Base-by-base conservation (phyloP, 495 filamentous ascomycete genomes). In the Ascobolus immersus region DNA sequence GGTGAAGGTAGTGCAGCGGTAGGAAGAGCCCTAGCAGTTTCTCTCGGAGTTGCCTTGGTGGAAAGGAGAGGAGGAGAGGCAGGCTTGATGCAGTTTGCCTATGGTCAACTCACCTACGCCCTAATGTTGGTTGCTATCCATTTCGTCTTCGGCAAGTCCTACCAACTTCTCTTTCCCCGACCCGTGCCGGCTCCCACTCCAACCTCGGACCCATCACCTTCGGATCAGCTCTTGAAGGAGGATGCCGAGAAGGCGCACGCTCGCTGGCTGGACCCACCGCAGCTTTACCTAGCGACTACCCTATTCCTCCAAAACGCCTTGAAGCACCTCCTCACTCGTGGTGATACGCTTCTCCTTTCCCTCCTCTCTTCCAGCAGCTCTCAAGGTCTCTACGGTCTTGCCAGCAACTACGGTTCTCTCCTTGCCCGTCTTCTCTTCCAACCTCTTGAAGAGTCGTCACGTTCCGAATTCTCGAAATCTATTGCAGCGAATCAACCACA, bases 281-380 rank as follows among this genome's bases (percentile, higher is more conserved):
- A n/a, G n/a, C n/a, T n/a, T 14, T 31, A 17, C 12, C 62, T 94
- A 5, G 69, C 69, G n/a, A 60, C 57, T 7, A 82, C 64, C 41
- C 62, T 93, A 38, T 80, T 77, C 56, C 55, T 79, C n/a, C 86
- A 99, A 52, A 77, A 73, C 15, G 47, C 72, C 10, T 59, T 93
- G 22, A 99, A 99, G 47, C 80, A 93, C 52, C 38, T 94, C 35
- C 67, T 94, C 17, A 94, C 89, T 0, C 79, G 91, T 53, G 86
- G 82, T 19, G 86, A 99, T 59, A 73, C 77, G 7, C 65, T 93
- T 46, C 65, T 94, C 20, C 73, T 99, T 21, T 64, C 74, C 18
- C 53, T 66, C 31, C 56, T 94, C 36, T 69, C 79, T 17, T 66
- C 71, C 2, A 61, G 79, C 4, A 57, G 63, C 23, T 74, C 79